Conservation (phyloP, 2,329 filamentous ascomycete species). For the Geosmithia morbida region DNA sequence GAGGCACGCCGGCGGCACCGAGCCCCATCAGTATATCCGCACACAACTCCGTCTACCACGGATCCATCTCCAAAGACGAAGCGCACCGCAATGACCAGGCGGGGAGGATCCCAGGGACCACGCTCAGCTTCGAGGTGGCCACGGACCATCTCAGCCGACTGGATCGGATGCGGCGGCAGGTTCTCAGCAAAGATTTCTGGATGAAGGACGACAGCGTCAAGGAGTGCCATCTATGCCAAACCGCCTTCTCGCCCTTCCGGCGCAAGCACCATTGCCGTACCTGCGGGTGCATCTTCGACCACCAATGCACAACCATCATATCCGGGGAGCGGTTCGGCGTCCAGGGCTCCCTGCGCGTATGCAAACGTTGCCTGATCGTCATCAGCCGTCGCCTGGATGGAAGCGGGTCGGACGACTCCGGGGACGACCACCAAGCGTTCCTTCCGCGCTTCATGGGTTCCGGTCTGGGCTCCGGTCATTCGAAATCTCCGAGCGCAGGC, state of each 20-base stretch:
- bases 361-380: conserved; percentile 82
- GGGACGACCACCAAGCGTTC: conserved; percentile 59
- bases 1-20: conserved; percentile 35
- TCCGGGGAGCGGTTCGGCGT: conserved; percentile 80
- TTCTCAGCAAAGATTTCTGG: conserved; percentile 93
- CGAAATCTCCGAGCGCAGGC: conserved; percentile 21
- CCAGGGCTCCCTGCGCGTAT: conserved; percentile 70
- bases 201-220: conserved; percentile 98
- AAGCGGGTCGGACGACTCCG: conserved; percentile 76
- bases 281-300: conserved; percentile 97
- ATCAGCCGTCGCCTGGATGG: conserved; percentile 84
- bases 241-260: conserved; percentile 82
- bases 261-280: conserved; percentile 93
- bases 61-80: conserved; percentile 35
- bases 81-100: conserved; percentile 28
- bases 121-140: conserved; percentile 35
- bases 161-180: conserved; percentile 67
- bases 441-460: conserved; percentile 44
- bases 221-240: conserved; percentile 87
- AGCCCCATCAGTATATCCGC: conserved; percentile 44
- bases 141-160: conserved; percentile 45
- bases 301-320: conserved; percentile 88
- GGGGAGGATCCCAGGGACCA: conserved; percentile 40
- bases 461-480: conserved; percentile 29
- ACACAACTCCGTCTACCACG: conserved; percentile 42